Percentiles rank a stretch among this genome's conserved stretches.
Conservation (phyloP, 306 rosid genomes). For the Acacia confusa region DNA sequence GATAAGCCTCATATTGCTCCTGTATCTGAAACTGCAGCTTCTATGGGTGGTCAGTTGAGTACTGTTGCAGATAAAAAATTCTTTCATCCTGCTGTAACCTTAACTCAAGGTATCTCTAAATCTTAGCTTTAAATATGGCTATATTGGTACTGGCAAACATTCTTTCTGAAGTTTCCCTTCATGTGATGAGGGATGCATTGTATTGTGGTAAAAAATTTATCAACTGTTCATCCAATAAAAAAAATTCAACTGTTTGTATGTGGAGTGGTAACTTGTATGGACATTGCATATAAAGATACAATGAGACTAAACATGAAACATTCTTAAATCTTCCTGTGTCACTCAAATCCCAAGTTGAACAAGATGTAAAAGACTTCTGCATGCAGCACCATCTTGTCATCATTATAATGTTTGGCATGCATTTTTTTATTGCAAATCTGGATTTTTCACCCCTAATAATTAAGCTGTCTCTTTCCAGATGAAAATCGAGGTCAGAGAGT, state of each 20-base stretch:
- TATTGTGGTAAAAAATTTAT: background rate
- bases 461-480: conserved; percentile 46
- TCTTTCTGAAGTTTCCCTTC: background rate
- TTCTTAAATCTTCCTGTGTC: conserved; percentile 3
- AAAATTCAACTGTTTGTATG: background rate
- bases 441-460: conserved; percentile 27
- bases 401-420: conserved; percentile 24
- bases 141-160: conserved; percentile 44
- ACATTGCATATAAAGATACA: background rate
- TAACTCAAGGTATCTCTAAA: conserved; percentile 57
- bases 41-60: conserved; percentile 54
- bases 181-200: background rate
- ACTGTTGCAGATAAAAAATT: conserved; percentile 53
- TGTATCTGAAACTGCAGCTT: conserved; percentile 58
- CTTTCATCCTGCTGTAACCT: conserved; percentile 54
- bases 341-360: background rate
- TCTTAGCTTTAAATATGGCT: conserved; percentile 44
- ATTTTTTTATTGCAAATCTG: conserved; percentile 14
- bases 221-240: background rate
- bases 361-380: background rate
- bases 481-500: conserved; percentile 65
- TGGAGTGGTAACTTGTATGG: conserved; percentile 1
- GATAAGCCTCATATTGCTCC: conserved; percentile 57
- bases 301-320: background rate
- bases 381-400: conserved; percentile 18